phyloP scores from a whole-genome alignment of 148 eudicot species.

The Oxyria digyna region DNA sequence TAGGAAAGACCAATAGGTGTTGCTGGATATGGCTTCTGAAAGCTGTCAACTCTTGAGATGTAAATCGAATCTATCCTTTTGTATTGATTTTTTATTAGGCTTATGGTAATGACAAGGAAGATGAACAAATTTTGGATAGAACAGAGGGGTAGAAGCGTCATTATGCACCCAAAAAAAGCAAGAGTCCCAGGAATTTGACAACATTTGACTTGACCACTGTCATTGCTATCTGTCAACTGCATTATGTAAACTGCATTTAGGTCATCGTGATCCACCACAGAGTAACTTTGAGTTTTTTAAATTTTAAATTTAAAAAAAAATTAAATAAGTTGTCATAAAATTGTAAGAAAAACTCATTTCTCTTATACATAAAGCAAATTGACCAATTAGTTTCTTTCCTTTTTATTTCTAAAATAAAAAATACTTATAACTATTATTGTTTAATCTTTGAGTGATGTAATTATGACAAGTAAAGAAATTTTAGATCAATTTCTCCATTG shows the following conservation, averaged over 20 bases:
- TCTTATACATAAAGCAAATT: too few species aligned
- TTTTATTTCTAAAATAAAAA: too few species aligned
- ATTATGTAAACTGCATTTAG: not conserved
- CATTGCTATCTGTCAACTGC: not conserved
- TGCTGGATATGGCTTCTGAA: conserved; percentile 5
- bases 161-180: conserved; percentile 5
- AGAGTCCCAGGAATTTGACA: conserved; percentile 9
- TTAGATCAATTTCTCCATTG: too few species aligned
- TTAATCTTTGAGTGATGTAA: too few species aligned
- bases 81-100: not conserved
- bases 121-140: not conserved
- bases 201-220: conserved; percentile 7
- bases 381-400: too few species aligned
- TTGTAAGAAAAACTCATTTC: too few species aligned
- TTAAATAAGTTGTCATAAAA: too few species aligned
- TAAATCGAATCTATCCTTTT: conserved; percentile 4
- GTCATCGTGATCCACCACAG: too few species aligned
- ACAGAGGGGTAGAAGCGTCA: not conserved
- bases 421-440: too few species aligned
- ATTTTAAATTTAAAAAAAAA: too few species aligned
- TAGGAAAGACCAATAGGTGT: not conserved
- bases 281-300: too few species aligned
- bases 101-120: not conserved
- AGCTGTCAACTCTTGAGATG: conserved; percentile 4
- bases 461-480: too few species aligned